phyloP scores from a whole-genome alignment of 2,329 filamentous ascomycete genomes.

The Botryotinia narcissicola region DNA sequence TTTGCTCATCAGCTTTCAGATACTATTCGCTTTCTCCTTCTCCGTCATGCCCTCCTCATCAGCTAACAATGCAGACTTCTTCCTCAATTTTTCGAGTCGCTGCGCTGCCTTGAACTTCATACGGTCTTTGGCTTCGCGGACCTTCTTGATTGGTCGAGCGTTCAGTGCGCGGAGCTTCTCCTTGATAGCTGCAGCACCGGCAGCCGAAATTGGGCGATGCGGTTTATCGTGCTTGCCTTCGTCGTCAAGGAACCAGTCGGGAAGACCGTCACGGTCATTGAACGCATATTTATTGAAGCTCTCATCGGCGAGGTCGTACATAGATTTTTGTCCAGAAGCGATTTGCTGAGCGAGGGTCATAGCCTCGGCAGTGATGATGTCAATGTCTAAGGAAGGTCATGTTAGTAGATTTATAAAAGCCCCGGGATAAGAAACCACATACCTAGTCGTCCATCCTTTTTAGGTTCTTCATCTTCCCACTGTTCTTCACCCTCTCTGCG shows the following conservation, averaged over 20 bases:
- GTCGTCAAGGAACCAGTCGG: constrained; percentile 97
- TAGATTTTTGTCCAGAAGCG: constrained; percentile 79
- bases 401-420: constrained; percentile 26
- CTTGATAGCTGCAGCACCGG: constrained; percentile 86
- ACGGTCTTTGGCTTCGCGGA: constrained; percentile 89
- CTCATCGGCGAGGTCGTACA: constrained; percentile 79
- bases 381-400: constrained; percentile 63
- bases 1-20: constrained; percentile 76
- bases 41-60: constrained; percentile 92
- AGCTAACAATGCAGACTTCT: constrained; percentile 88
- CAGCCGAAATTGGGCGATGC: constrained; percentile 87
- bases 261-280: constrained; percentile 85
- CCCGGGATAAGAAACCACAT: constrained; percentile 23
- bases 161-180: constrained; percentile 92
- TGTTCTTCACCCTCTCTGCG: constrained; percentile 47
- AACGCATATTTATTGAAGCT: constrained; percentile 91
- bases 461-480: constrained; percentile 66
- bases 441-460: constrained; percentile 62
- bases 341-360: constrained; percentile 96
- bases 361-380: constrained; percentile 98
- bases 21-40: constrained; percentile 88
- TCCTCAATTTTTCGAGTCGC: constrained; percentile 87
- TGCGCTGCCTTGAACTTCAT: constrained; percentile 97
- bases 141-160: constrained; percentile 97
- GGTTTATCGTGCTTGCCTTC: constrained; percentile 79